These are phyloP conservation scores for Neofusicoccum ribis DNA, from an alignment of 2,329 filamentous ascomycete genomes.

Conservation along the genomic window DNA sequence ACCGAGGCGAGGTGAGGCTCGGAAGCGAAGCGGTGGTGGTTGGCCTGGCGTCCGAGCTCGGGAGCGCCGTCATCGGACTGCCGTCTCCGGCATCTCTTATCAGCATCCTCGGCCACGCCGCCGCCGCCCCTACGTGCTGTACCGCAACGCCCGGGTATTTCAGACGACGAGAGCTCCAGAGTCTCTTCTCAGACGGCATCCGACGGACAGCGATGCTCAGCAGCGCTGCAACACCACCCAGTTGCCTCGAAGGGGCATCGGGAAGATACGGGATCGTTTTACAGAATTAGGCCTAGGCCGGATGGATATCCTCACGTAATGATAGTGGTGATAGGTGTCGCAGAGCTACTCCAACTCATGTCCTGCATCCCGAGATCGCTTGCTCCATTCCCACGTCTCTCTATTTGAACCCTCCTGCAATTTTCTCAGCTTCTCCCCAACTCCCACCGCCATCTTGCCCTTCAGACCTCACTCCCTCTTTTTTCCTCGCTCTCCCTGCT, in stretches of 20 bases:
- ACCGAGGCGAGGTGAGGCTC: background rate
- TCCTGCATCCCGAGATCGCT: background rate
- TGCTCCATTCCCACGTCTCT: background rate
- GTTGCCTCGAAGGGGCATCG: background rate
- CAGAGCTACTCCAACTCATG: constrained; percentile 1
- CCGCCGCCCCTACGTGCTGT: background rate
- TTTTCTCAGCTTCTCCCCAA: background rate
- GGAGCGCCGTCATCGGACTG: background rate
- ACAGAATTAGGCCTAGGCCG: constrained; percentile 2
- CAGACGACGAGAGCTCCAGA: background rate
- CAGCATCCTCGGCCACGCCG: background rate
- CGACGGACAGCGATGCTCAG: background rate
- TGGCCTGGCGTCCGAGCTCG: background rate
- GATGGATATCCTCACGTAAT: constrained; percentile 10
- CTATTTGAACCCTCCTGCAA: background rate
- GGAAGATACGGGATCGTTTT: constrained; percentile 5
- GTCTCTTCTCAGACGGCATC: background rate
- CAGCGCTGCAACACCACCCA: background rate
- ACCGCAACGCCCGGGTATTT: background rate
- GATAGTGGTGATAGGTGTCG: background rate
- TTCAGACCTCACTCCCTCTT: background rate
- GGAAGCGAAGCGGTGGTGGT: background rate
- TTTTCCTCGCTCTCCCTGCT: background rate
- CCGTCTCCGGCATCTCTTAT: background rate
- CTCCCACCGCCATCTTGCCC: background rate